Evolutionary conservation across 108 stramenopile species (phyloP).

Genomic region (Cyclotella atomus): DNA sequence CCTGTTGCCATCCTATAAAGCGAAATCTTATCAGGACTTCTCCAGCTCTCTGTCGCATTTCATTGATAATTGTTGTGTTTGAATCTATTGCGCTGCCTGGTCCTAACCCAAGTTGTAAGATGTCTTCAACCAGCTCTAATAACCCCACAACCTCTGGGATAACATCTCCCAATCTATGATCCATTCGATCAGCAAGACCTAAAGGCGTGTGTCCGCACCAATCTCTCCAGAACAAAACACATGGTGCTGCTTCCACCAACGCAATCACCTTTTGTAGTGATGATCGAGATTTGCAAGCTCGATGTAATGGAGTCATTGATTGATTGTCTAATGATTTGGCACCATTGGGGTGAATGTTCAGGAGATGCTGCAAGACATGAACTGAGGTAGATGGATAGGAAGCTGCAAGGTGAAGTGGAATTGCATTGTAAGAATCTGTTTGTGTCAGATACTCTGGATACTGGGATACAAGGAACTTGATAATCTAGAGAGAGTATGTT

Average conservation of each 20-base stretch:
- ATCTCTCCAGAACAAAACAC: slow-evolving; percentile 31
- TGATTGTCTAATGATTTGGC: slow-evolving; percentile 26
- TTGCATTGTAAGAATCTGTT: slow-evolving; percentile 29
- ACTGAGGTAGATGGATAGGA: slow-evolving; percentile 25
- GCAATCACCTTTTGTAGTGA: slow-evolving; percentile 20
- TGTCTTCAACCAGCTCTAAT: slow-evolving; percentile 27
- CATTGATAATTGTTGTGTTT: neutral
- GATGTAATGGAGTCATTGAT: slow-evolving; percentile 39
- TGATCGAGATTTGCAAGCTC: slow-evolving; percentile 38
- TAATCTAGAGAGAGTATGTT: slow-evolving; percentile 3
- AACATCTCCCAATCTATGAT: slow-evolving; percentile 36
- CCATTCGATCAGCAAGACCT: slow-evolving; percentile 29
- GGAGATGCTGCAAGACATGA: slow-evolving; percentile 13
- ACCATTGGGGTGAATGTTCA: slow-evolving; percentile 25
- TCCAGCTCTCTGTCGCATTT: slow-evolving; percentile 10
- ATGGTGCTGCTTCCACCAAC: slow-evolving; percentile 25
- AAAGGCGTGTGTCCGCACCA: slow-evolving; percentile 22
- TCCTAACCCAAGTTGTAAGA: slow-evolving; percentile 8
- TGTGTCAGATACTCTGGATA: slow-evolving; percentile 16
- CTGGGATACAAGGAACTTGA: slow-evolving; percentile 19
- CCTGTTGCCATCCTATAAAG: slow-evolving; percentile 21
- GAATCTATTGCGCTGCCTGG: neutral
- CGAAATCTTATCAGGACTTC: slow-evolving; percentile 22
- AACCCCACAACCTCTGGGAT: slow-evolving; percentile 30
- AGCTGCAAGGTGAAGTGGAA: slow-evolving; percentile 41